Evolutionary conservation across 2,329 filamentous ascomycete genomes (phyloP).

Genomic region (Cladophialophora psammophila): DNA sequence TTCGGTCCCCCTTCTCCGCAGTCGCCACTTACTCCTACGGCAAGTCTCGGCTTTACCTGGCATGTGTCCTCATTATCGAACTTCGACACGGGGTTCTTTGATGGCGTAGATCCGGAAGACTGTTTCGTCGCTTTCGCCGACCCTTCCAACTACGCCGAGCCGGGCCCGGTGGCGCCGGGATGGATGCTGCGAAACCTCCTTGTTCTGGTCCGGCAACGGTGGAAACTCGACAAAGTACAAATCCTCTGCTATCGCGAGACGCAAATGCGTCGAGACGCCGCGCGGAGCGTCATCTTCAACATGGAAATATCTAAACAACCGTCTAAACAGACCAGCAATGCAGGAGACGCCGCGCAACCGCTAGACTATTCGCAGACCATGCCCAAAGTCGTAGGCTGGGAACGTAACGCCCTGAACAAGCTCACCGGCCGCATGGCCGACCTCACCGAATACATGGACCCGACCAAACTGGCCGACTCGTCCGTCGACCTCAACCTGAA

Average conservation of each 20-base stretch:
- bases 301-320: slow-evolving; percentile 48
- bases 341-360: slow-evolving; percentile 13
- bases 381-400: slow-evolving; percentile 96
- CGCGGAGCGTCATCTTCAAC: slow-evolving; percentile 79
- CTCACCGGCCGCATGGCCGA: slow-evolving; percentile 79
- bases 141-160: slow-evolving; percentile 87
- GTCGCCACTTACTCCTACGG: slow-evolving; percentile 57
- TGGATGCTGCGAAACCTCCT: slow-evolving; percentile 94
- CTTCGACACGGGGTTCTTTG: slow-evolving; percentile 89
- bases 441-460: slow-evolving; percentile 92
- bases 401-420: slow-evolving; percentile 80
- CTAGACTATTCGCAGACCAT: slow-evolving; percentile 52
- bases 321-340: slow-evolving; percentile 30
- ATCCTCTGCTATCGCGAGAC: slow-evolving; percentile 91
- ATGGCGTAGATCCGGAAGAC: slow-evolving; percentile 73
- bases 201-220: slow-evolving; percentile 82
- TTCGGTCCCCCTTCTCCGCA: slow-evolving; percentile 39
- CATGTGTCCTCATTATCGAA: slow-evolving; percentile 75
- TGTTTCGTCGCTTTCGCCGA: slow-evolving; percentile 88
- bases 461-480: slow-evolving; percentile 82
- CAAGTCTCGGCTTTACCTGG: slow-evolving; percentile 75
- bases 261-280: slow-evolving; percentile 76
- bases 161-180: slow-evolving; percentile 91
- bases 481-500: slow-evolving; percentile 96
- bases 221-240: slow-evolving; percentile 76